Percentiles rank a stretch among this genome's conserved stretches.
phyloP scores from a whole-genome alignment of 2,329 filamentous ascomycete species.

The Coleophoma crateriformis region DNA sequence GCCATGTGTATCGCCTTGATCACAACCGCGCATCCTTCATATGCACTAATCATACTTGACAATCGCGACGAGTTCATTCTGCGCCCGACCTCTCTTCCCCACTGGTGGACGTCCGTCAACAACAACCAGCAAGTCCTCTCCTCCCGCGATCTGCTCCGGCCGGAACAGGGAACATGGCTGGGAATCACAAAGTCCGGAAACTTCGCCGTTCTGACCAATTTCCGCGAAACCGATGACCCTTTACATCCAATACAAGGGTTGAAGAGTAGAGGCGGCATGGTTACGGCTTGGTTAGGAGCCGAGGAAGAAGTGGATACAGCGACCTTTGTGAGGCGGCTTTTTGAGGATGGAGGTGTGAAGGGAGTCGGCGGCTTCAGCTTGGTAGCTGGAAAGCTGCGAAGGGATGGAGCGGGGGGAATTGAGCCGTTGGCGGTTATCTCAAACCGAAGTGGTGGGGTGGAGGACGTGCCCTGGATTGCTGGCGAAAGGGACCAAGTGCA shows the following conservation, averaged over 20 bases:
- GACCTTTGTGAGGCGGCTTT: slow-evolving; percentile 45
- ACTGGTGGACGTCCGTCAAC: slow-evolving; percentile 48
- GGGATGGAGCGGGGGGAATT: slow-evolving; percentile 17
- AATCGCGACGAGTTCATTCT: slow-evolving; percentile 73
- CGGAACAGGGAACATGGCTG: slow-evolving; percentile 61
- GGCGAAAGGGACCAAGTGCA: slow-evolving; percentile 45
- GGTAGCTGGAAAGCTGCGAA: slow-evolving; percentile 54
- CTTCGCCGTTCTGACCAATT: slow-evolving; percentile 63
- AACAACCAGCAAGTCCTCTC: slow-evolving; percentile 41
- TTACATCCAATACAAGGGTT: slow-evolving; percentile 46
- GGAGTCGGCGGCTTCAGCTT: slow-evolving; percentile 63
- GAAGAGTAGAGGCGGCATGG: slow-evolving; percentile 58
- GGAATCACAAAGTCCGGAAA: slow-evolving; percentile 55
- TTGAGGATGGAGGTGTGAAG: slow-evolving; percentile 46
- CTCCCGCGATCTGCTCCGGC: slow-evolving; percentile 54
- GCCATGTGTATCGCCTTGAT: slow-evolving; percentile 74
- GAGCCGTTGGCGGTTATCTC: slow-evolving; percentile 56
- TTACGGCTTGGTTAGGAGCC: slow-evolving; percentile 54
- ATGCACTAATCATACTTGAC: slow-evolving; percentile 69
- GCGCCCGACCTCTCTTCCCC: slow-evolving; percentile 55
- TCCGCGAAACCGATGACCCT: slow-evolving; percentile 50
- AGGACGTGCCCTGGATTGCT: slow-evolving; percentile 53
- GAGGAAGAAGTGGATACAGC: slow-evolving; percentile 40
- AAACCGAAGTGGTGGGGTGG: slow-evolving; percentile 48
- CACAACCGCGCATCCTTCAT: slow-evolving; percentile 70